Percentiles rank a stretch among this genome's conserved stretches.
phyloP scores from a whole-genome alignment of 2,329 filamentous ascomycete species.

The Ceratocystis cacaofunesta region DNA sequence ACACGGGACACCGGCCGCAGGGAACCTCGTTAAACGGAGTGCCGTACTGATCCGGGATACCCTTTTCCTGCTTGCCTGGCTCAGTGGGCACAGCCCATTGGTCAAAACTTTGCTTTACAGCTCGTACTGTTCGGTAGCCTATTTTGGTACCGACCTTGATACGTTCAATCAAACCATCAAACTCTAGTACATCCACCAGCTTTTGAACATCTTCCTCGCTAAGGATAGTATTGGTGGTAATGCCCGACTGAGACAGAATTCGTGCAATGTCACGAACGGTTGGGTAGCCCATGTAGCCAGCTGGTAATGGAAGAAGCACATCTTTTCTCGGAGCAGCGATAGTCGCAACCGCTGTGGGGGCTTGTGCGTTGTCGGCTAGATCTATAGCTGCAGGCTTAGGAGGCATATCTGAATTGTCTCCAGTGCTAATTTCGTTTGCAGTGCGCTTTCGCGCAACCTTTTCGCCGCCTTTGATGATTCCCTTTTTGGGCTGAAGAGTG shows the following conservation, averaged over 20 bases:
- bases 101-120: constrained; percentile 32
- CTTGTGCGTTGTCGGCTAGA: neutral
- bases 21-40: constrained; percentile 80
- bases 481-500: constrained; percentile 40
- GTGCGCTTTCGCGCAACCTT: constrained; percentile 35
- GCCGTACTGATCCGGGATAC: constrained; percentile 30
- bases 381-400: constrained; percentile 18
- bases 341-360: neutral
- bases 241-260: constrained; percentile 51
- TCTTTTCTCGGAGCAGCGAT: constrained; percentile 23
- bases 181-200: constrained; percentile 75
- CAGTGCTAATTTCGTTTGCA: constrained; percentile 28
- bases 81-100: constrained; percentile 25
- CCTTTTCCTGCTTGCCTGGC: constrained; percentile 24
- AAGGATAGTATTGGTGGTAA: constrained; percentile 58
- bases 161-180: constrained; percentile 68
- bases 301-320: constrained; percentile 38
- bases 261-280: constrained; percentile 64
- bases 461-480: constrained; percentile 35
- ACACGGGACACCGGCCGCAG: constrained; percentile 84
- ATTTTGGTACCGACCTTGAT: constrained; percentile 35
- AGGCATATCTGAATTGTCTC: constrained; percentile 19
- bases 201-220: constrained; percentile 66
- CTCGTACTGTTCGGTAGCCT: constrained; percentile 39
- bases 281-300: constrained; percentile 64